Evolutionary conservation across 176 grass and related monocot species (phyloP).

Genomic region (Oryza meyeriana): DNA sequence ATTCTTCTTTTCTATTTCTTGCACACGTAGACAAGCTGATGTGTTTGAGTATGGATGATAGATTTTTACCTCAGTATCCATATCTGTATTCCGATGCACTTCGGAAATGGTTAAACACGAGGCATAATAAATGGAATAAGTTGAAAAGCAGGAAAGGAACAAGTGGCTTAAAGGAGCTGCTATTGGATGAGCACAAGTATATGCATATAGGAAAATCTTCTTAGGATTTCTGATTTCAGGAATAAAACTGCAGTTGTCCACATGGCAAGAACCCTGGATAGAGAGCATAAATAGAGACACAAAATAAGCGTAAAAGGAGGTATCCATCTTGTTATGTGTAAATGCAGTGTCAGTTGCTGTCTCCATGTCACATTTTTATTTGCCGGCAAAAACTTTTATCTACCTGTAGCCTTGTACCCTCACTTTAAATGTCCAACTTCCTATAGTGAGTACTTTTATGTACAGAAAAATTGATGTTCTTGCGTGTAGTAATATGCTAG

Average conservation of each 20-base stretch:
- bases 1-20: neutral
- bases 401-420: neutral
- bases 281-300: neutral
- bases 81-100: neutral
- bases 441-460: neutral
- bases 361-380: neutral
- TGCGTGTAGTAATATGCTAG: neutral
- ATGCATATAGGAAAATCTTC: slow-evolving; percentile 3
- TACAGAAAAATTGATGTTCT: neutral
- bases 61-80: neutral
- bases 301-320: neutral
- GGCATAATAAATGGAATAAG: neutral
- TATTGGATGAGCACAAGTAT: neutral
- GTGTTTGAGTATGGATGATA: neutral
- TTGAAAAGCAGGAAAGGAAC: neutral
- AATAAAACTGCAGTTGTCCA: neutral
- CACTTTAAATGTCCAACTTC: neutral
- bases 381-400: neutral
- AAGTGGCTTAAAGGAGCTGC: neutral
- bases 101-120: neutral
- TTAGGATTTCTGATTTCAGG: neutral
- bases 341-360: neutral
- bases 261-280: neutral
- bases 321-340: neutral
- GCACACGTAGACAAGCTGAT: neutral